Percentiles rank a stretch among this genome's conserved stretches.
Evolutionary conservation across 2,329 filamentous ascomycete species (phyloP).

Genomic region (Alternaria rosae): DNA sequence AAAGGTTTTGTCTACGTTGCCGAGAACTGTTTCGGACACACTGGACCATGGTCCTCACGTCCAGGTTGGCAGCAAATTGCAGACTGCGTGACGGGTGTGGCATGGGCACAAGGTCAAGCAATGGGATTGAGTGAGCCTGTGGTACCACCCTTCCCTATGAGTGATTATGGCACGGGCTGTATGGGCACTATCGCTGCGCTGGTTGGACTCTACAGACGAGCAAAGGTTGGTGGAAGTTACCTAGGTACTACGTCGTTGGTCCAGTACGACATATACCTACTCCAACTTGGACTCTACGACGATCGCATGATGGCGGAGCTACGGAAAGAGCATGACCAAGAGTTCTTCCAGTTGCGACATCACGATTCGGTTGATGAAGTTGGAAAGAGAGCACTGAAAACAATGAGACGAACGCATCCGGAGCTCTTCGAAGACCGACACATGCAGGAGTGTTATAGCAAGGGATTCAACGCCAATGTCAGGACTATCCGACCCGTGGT

Average conservation of each 20-base stretch:
- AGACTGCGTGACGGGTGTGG: slow-evolving; percentile 68
- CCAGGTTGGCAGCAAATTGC: slow-evolving; percentile 78
- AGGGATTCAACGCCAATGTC: slow-evolving; percentile 55
- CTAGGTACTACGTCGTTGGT: slow-evolving; percentile 69
- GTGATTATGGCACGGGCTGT: slow-evolving; percentile 73
- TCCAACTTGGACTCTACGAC: slow-evolving; percentile 66
- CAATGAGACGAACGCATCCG: slow-evolving; percentile 62
- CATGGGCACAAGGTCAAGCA: slow-evolving; percentile 68
- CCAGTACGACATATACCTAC: slow-evolving; percentile 73
- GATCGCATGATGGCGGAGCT: slow-evolving; percentile 61
- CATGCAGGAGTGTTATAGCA: slow-evolving; percentile 60
- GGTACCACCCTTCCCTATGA: slow-evolving; percentile 68
- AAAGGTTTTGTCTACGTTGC: slow-evolving; percentile 72
- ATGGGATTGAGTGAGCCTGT: slow-evolving; percentile 70
- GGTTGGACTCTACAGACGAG: slow-evolving; percentile 68
- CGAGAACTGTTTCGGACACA: slow-evolving; percentile 75
- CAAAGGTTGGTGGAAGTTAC: slow-evolving; percentile 70
- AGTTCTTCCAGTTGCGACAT: slow-evolving; percentile 66
- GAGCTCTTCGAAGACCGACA: slow-evolving; percentile 61
- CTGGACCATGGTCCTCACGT: slow-evolving; percentile 68
- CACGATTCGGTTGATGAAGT: slow-evolving; percentile 71
- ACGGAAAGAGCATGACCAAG: slow-evolving; percentile 56
- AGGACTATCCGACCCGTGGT: slow-evolving; percentile 57
- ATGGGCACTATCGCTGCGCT: slow-evolving; percentile 74
- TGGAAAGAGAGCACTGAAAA: slow-evolving; percentile 64